phyloP scores from a whole-genome alignment of 345 rosid species.

The Sonneratia caseolaris region DNA sequence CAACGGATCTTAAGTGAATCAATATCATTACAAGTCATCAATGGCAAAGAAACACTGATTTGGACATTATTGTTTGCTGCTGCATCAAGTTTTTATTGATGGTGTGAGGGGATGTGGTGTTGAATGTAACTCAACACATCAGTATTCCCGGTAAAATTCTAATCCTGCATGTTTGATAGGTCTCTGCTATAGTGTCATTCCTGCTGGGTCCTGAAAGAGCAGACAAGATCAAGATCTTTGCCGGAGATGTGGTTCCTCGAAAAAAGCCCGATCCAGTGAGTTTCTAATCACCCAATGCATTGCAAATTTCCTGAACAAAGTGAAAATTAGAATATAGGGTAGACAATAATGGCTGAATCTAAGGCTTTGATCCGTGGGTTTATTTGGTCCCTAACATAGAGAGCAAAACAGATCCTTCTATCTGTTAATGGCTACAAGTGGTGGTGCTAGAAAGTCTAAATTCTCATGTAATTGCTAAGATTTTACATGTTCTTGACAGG shows the following conservation, averaged over 20 bases:
- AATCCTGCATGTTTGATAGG: slow-evolving; percentile 26
- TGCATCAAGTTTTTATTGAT: background rate
- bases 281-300: background rate
- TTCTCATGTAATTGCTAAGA: background rate
- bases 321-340: background rate
- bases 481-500: slow-evolving; percentile 31
- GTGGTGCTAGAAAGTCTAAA: background rate
- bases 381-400: background rate
- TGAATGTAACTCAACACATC: background rate
- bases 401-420: too few relatives aligned
- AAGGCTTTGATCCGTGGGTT: background rate
- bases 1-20: background rate
- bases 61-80: background rate
- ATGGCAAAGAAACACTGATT: background rate
- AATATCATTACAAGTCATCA: background rate
- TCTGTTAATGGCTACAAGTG: too few relatives aligned
- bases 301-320: background rate
- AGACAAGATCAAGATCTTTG: slow-evolving; percentile 76
- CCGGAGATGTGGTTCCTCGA: slow-evolving; percentile 86
- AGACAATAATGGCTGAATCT: background rate
- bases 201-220: slow-evolving; percentile 86
- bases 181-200: slow-evolving; percentile 80
- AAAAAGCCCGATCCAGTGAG: slow-evolving; percentile 91
- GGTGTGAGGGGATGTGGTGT: slow-evolving; percentile 1
- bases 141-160: slow-evolving; percentile 4